phyloP scores from a whole-genome alignment of 2,329 filamentous ascomycete genomes.

The Fusarium penzigii region DNA sequence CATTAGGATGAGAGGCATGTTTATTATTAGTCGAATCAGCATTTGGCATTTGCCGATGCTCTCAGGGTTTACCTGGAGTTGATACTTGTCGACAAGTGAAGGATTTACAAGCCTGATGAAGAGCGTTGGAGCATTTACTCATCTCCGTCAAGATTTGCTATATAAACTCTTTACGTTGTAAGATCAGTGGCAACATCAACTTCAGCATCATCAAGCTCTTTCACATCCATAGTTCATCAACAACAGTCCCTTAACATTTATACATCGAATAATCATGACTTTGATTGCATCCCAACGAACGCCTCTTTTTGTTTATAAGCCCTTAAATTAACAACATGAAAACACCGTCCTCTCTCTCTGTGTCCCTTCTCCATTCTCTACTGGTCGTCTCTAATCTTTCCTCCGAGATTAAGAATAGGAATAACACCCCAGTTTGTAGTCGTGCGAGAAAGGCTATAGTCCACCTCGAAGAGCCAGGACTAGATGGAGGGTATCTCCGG shows the following conservation, averaged over 20 bases:
- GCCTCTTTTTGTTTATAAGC: no score
- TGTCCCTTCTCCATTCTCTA: no score
- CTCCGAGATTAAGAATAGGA: no score
- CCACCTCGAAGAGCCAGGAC: slow-evolving; percentile 93
- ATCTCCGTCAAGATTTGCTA: not conserved
- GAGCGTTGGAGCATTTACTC: not conserved
- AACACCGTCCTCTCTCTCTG: no score
- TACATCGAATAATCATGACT: no score
- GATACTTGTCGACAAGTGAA: not conserved
- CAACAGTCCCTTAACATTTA: no score
- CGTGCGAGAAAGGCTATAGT: slow-evolving; percentile 22
- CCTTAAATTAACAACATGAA: no score
- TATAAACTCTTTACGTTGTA: not conserved
- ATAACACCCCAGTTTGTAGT: not conserved
- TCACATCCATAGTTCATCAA: no score
- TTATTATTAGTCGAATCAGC: not conserved
- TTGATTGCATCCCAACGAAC: no score
- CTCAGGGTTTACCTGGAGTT: not conserved
- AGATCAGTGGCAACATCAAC: not conserved
- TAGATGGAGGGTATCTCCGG: slow-evolving; percentile 90
- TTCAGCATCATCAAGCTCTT: no score
- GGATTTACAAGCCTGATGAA: not conserved
- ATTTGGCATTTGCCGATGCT: not conserved
- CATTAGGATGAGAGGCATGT: not conserved
- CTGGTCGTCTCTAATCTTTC: no score